phyloP scores from a whole-genome alignment of 495 filamentous ascomycete genomes.

The Cetradonia linearis region DNA sequence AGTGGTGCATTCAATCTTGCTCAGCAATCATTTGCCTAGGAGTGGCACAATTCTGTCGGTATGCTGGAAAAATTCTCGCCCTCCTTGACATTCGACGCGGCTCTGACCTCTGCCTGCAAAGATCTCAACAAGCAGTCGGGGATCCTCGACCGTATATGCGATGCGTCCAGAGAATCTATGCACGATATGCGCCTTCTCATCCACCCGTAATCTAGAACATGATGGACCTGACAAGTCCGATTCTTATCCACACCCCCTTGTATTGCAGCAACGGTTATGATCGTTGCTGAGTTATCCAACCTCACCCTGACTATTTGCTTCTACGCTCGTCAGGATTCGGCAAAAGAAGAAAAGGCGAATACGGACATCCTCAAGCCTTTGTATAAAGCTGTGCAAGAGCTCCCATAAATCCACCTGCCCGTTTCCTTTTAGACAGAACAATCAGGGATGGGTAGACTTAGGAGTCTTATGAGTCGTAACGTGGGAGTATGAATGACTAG shows the following conservation, averaged over 20 bases:
- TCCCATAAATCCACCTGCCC: neutral
- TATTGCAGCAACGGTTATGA: neutral
- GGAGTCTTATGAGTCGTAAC: neutral
- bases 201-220: neutral
- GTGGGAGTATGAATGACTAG: neutral
- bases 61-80: too few relatives aligned
- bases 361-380: neutral
- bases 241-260: neutral
- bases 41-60: too few relatives aligned
- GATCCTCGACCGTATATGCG: neutral
- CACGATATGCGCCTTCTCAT: neutral
- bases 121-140: too few relatives aligned
- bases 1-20: too few relatives aligned
- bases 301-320: neutral
- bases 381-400: neutral
- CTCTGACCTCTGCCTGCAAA: too few relatives aligned
- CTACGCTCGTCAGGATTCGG: neutral
- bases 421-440: neutral
- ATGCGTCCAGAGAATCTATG: neutral
- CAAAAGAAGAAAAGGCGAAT: neutral
- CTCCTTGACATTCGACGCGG: too few relatives aligned
- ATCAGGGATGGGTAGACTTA: neutral
- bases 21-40: too few relatives aligned
- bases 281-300: neutral
- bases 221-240: neutral